Evolutionary conservation across 805 yeast genomes (phyloP).

Genomic region (Ogataea pignaliae): DNA sequence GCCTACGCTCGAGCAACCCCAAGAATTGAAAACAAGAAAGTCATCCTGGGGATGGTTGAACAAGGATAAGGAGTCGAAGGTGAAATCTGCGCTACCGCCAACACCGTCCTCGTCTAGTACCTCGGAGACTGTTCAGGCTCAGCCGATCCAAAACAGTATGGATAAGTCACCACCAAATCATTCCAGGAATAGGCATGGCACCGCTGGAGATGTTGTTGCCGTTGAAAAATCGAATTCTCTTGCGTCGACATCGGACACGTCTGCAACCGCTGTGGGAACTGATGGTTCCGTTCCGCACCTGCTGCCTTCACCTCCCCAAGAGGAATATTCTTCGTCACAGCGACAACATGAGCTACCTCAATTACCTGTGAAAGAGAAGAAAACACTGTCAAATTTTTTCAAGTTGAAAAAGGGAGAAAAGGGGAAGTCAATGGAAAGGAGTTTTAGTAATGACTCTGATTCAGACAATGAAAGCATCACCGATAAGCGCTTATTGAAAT

Average conservation of each 20-base stretch:
- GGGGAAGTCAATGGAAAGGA: constrained; percentile 8
- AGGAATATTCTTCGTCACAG: neutral
- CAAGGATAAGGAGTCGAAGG: constrained; percentile 3
- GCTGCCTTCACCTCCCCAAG: constrained; percentile 10
- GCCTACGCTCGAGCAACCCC: neutral
- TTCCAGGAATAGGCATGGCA: constrained; percentile 27
- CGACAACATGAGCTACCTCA: too few relatives aligned
- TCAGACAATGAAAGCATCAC: constrained; percentile 22
- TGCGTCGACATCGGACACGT: neutral
- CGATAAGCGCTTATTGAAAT: constrained; percentile 11
- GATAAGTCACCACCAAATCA: constrained; percentile 20
- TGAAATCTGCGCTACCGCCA: neutral
- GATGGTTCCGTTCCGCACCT: neutral
- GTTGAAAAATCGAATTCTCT: neutral
- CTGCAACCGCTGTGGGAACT: neutral
- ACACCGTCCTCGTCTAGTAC: constrained; percentile 3
- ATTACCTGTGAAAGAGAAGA: constrained; percentile 9
- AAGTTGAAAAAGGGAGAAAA: constrained; percentile 21
- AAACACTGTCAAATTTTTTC: constrained; percentile 24
- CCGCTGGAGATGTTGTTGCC: constrained; percentile 11
- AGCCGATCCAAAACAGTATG: neutral
- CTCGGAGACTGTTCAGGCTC: constrained; percentile 5
- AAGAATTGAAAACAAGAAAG: constrained; percentile 3
- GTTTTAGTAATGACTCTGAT: constrained; percentile 11
- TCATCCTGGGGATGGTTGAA: constrained; percentile 14